A percentile compares a stretch with the other conserved stretches of the same genome.
Conservation (phyloP, 2,329 filamentous ascomycete species). For the Clonostachys rosea region DNA sequence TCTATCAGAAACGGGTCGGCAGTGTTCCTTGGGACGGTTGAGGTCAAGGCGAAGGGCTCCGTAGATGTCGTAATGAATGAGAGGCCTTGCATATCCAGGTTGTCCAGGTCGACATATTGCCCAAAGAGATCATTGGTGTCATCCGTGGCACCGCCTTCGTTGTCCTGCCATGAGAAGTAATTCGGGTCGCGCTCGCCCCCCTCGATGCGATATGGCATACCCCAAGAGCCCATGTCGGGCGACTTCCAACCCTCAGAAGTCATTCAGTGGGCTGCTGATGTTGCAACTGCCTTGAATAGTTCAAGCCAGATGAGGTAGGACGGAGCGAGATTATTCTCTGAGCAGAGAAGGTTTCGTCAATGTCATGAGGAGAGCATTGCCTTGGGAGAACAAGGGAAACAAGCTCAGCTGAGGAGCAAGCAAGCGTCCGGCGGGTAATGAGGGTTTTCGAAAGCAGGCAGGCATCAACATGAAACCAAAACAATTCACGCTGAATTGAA, state of each 20-base stretch:
- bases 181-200: slow-evolving; percentile 24
- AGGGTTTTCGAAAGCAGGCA: no score
- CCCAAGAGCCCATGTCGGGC: slow-evolving; percentile 25
- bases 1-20: slow-evolving; percentile 18
- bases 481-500: no score
- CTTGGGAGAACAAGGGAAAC: no score
- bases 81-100: not conserved
- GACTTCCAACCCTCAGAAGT: not conserved
- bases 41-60: slow-evolving; percentile 11
- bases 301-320: no score
- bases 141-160: slow-evolving; percentile 18
- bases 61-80: slow-evolving; percentile 8
- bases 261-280: no score
- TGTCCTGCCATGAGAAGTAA: slow-evolving; percentile 24
- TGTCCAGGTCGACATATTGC: slow-evolving; percentile 29
- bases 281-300: no score
- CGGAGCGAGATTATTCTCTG: no score
- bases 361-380: no score
- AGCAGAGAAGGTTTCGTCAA: no score
- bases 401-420: no score
- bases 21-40: slow-evolving; percentile 8
- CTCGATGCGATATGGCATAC: slow-evolving; percentile 22
- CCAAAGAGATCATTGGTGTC: slow-evolving; percentile 25
- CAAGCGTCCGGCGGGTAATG: no score
- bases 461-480: no score